Conservation (phyloP, 1,284 basidiomycete genomes). For the Sporisorium iseilematis-ciliati region DNA sequence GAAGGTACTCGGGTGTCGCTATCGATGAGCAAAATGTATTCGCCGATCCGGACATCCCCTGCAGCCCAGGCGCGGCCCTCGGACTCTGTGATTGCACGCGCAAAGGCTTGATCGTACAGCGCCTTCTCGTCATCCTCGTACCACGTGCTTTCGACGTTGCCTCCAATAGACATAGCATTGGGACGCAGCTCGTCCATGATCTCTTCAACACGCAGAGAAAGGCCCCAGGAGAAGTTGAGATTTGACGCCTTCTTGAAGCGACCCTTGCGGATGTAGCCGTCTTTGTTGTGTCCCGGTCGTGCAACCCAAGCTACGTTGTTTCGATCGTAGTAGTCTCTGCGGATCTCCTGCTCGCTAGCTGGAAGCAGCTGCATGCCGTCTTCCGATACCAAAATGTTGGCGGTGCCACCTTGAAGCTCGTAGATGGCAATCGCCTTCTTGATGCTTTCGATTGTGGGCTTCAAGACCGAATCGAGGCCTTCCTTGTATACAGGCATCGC, state of each 20-base stretch:
- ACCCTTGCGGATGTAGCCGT: not conserved
- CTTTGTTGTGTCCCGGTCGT: not conserved
- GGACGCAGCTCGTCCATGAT: no score
- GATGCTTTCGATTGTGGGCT: not conserved
- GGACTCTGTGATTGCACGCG: no score
- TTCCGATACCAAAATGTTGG: not conserved
- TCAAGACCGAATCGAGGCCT: not conserved
- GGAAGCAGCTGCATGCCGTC: not conserved
- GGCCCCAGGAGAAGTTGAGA: constrained; percentile 84
- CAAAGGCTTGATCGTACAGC: no score
- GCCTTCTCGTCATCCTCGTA: no score
- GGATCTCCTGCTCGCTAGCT: not conserved
- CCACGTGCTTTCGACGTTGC: no score
- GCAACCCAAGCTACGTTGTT: constrained; percentile 1
- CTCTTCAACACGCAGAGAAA: constrained; percentile 71
- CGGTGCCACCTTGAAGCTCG: not conserved
- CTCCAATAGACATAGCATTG: no score
- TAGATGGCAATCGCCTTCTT: not conserved
- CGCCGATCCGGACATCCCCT: constrained; percentile 57
- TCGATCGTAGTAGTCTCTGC: no score
- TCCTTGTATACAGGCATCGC: not conserved
- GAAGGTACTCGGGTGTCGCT: constrained; percentile 85
- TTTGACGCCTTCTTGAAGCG: constrained; percentile 85
- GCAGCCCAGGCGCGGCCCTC: constrained; percentile 69
- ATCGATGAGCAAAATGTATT: constrained; percentile 71